Evolutionary conservation across 1,284 basidiomycete species (phyloP), one percentile per base, ranked within the genome.

Genomic region (Neotropicomus parvogracilis): DNA sequence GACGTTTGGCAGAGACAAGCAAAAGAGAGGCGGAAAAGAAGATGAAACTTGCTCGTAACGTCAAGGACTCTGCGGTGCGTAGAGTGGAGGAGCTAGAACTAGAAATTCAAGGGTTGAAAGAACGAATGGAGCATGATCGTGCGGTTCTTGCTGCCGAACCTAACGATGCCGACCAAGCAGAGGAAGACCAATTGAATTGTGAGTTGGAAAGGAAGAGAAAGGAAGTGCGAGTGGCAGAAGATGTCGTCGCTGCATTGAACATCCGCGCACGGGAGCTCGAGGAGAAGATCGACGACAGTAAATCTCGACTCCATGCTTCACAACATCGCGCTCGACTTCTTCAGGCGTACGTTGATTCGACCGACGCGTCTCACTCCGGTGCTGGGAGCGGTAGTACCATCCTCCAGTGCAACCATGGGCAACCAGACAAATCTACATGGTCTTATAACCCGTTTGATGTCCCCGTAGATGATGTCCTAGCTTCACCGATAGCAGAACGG

Each of bases 21-120:
- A 86, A 83, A 62, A 78, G 85, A 39, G 93, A 97, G 33, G 90
- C 87, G 2, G 95, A 97, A 69, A 92, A 91, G 72, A 85, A 85
- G 55, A 74, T 95, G 49, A 88, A 85, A 58, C 74, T 77, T 14
- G 83, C 83, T 4, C 83, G 87, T 63, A 72, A 68, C 38, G 73
- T 79, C 50, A 79, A 85, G 36, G 84, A 88, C 57, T 82, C 75
- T 44, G 78, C 88, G 6, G 74, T 73, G 39, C 77, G 75, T 50
- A 79, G 83, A 42, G 83, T 91, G 49, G 77, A 78, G 46, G 76
- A 76, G 55, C 72, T 93, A 33, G 79, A 83, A 53, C 72, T 75
- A 51, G 86, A 95, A 63, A 88, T 95, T 38, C 70, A 68, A 44
- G 71, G 69, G 44, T 59, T 94, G 35, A 78, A 77, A 54, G 70